Base-by-base conservation (phyloP, 352 stramenopile species). In the Blastocystis sp. region DNA sequence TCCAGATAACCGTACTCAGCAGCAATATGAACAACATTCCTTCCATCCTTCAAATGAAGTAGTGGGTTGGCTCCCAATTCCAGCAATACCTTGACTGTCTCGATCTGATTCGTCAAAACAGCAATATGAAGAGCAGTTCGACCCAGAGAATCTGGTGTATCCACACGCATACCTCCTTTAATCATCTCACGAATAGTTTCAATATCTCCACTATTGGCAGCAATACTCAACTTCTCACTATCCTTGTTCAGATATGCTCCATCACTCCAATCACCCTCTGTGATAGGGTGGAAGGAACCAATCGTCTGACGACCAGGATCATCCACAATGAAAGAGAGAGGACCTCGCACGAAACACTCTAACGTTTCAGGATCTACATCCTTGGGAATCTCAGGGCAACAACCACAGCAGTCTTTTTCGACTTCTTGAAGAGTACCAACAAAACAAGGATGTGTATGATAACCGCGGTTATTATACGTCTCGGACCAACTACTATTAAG, bases 261-360 rank as follows among this genome's bases (percentile, higher is more conserved):
- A 37, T 67, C 77, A 24, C 42, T 86, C 89, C 89, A 90, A 24
- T 90, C 88, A 11, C 69, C 87, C 32, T 90, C 86, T 27, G 88
- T 90, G 57, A 90, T 90, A 12, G 89, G 89, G 46, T 90, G 78
- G 69, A 90, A 90, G 5, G 86, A 90, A 37, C 89, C 89, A 67
- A 90, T 90, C 58, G 88, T 85, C 80, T 90, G 89, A 35, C 88
- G 71, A 39, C 89, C 89, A 16, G 89, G 89, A 88, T 90, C 89
- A 63, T 89, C 88, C 39, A 89, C 77, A 24, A 90, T 83, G 78
- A 88, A 90, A 35, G 88, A 86, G 1, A 90, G 69, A 43, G 54
- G 58, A 32, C 89, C 89, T 1, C 52, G 75, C 14, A 90, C 89
- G 54, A 89, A 89, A 39, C 66, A 87, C 21, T 88, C 69, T 0